phyloP scores from a whole-genome alignment of 371 early-diverging fungal genomes.

The Mortierella sp. region DNA sequence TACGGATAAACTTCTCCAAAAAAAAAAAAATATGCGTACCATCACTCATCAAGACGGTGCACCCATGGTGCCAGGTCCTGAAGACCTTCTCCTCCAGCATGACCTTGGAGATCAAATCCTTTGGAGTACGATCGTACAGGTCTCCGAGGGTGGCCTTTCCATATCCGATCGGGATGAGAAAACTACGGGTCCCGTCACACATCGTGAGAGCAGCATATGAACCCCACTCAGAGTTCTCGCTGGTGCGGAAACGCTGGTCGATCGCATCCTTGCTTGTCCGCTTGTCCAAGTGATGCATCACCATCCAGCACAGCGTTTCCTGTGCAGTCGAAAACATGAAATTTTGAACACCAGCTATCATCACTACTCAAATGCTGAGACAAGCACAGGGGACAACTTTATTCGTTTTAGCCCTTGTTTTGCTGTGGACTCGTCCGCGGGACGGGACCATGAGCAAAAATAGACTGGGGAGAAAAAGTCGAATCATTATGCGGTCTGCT shows the following conservation, averaged over 20 bases:
- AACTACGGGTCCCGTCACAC: background rate
- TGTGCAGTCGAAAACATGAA: background rate
- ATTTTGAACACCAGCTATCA: too few relatives aligned
- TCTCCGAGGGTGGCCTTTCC: background rate
- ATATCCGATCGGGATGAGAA: background rate
- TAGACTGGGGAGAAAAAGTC: too few relatives aligned
- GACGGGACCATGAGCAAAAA: too few relatives aligned
- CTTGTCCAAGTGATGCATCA: background rate
- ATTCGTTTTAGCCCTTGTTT: too few relatives aligned
- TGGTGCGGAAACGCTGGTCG: background rate
- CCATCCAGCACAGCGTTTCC: background rate
- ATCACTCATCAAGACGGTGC: background rate
- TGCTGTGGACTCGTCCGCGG: too few relatives aligned
- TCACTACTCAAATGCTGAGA: too few relatives aligned
- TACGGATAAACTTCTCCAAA: background rate
- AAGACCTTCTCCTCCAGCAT: constrained; percentile 9
- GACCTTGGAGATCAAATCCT: background rate
- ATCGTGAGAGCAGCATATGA: background rate
- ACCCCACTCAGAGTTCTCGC: background rate
- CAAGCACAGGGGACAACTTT: too few relatives aligned
- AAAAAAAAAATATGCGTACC: background rate
- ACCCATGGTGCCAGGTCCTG: background rate
- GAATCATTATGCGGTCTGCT: too few relatives aligned
- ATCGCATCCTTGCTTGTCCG: background rate
- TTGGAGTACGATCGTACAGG: background rate